Evolutionary conservation across 2,329 filamentous ascomycete species (phyloP), one percentile per base, ranked within the genome.

Genomic region (Eutypa lata): DNA sequence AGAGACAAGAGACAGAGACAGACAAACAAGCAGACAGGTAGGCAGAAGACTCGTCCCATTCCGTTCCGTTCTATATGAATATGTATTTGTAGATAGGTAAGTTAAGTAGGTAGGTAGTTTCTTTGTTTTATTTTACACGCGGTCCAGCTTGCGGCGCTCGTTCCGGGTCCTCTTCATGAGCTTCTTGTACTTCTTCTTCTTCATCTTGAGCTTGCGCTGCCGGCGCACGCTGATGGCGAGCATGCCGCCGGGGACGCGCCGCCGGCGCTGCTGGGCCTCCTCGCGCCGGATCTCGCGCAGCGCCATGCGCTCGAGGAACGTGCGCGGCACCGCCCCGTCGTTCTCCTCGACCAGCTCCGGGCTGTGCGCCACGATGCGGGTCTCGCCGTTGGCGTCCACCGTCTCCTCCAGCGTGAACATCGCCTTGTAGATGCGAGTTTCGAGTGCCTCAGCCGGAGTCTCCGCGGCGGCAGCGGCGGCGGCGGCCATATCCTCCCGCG

Each of bases 121-220:
- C 10, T 31, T 31, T 31, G 26, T 5, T 31, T 38, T 16, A 14
- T 16, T 56, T 73, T 77, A 84, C 58, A 82, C 76, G 67, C 86
- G 82, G 65, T 89, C 90, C 65, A 94, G 78, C 78, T 92, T 96
- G 69, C 91, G 86, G 69, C 93, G 87, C 77, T 91, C 73, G 70
- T 90, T 93, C 71, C 93, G 85, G 67, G 93, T 97, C 73, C 86
- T 83, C 80, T 88, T 90, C 89, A 96, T 91, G 62, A 97, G 79
- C 84, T 99, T 99, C 91, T 97, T 97, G 76, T 96, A 96, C 86
- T 99, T 99, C 83, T 97, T 93, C 84, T 97, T 99, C 89, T 99
- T 99, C 92, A 99, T 99, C 84, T 91, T 96, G 68, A 97, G 77
- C 77, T 94, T 95, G 68, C 91, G 81, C 74, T 96, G 91, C 72